These are phyloP conservation scores for Ensete glaucum DNA, from an alignment of 176 grass and related monocot species.

Conservation along the genomic window DNA sequence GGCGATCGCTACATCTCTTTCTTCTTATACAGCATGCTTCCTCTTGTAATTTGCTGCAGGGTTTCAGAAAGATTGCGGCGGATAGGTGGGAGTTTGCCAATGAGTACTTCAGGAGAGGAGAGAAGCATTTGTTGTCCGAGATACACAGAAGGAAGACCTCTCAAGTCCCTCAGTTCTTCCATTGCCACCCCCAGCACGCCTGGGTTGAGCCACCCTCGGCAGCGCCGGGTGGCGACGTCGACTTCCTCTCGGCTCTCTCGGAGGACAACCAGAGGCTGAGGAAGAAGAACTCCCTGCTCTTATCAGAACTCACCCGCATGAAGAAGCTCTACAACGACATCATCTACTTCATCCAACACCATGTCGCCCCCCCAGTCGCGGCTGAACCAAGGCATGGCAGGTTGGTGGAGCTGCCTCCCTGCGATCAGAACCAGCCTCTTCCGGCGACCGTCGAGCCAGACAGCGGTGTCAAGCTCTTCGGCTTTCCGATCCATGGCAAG, in stretches of 20 bases:
- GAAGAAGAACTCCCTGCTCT: constrained; percentile 67
- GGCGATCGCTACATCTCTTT: neutral
- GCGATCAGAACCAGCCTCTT: neutral
- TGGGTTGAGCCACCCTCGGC: neutral
- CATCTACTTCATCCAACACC: constrained; percentile 91
- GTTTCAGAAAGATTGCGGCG: constrained; percentile 87
- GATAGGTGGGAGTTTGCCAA: constrained; percentile 98
- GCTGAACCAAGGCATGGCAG: constrained; percentile 24
- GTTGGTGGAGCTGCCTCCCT: constrained; percentile 43
- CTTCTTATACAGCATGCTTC: too few species aligned
- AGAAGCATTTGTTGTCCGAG: constrained; percentile 76
- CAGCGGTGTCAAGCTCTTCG: constrained; percentile 69
- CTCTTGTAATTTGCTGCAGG: constrained; percentile 25
- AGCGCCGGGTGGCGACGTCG: neutral
- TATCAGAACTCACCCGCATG: constrained; percentile 86
- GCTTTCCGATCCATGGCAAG: constrained; percentile 60
- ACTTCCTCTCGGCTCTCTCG: constrained; percentile 68
- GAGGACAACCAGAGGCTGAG: constrained; percentile 87
- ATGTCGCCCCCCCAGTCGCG: constrained; percentile 39
- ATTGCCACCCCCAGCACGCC: constrained; percentile 13
- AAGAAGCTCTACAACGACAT: constrained; percentile 98
- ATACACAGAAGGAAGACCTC: constrained; percentile 77
- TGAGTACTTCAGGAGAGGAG: constrained; percentile 91
- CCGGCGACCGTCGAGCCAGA: neutral
- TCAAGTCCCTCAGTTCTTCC: constrained; percentile 29